Evolutionary conservation across 2,329 filamentous ascomycete genomes (phyloP).

Genomic region (Fusarium camptoceras): DNA sequence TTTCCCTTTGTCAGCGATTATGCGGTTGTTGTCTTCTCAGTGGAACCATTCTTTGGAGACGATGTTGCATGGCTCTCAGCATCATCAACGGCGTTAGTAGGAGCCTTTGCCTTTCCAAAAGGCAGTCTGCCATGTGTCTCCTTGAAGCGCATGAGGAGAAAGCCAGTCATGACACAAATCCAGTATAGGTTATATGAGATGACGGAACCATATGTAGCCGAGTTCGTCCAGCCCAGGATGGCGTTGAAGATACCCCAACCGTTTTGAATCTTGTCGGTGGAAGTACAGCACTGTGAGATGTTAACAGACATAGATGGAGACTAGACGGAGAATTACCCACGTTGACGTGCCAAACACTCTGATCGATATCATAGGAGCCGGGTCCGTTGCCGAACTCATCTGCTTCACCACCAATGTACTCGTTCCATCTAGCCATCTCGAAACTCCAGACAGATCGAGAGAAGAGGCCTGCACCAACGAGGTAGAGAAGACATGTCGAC

Average conservation of each 20-base stretch:
- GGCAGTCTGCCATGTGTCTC: slow-evolving; percentile 68
- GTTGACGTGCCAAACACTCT: slow-evolving; percentile 86
- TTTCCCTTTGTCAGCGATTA: slow-evolving; percentile 5
- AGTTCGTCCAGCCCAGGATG: slow-evolving; percentile 88
- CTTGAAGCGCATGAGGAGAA: slow-evolving; percentile 73
- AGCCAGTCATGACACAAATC: slow-evolving; percentile 78
- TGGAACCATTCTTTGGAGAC: slow-evolving; percentile 41
- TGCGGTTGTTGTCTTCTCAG: slow-evolving; percentile 46
- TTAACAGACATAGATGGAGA: neutral
- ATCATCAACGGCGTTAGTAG: slow-evolving; percentile 29
- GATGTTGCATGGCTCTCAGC: slow-evolving; percentile 46
- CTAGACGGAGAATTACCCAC: slow-evolving; percentile 56
- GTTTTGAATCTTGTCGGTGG: slow-evolving; percentile 75
- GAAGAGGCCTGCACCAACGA: slow-evolving; percentile 85
- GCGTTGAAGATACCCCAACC: slow-evolving; percentile 92
- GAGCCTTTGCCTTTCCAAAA: slow-evolving; percentile 53
- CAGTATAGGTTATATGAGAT: slow-evolving; percentile 91
- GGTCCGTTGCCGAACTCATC: slow-evolving; percentile 67
- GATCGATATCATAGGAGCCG: slow-evolving; percentile 82
- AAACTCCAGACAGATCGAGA: slow-evolving; percentile 81
- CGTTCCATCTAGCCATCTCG: slow-evolving; percentile 76
- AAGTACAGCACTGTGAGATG: slow-evolving; percentile 74
- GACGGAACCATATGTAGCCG: slow-evolving; percentile 87
- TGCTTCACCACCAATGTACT: slow-evolving; percentile 69
- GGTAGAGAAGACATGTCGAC: slow-evolving; percentile 85